phyloP scores from a whole-genome alignment of 2,329 filamentous ascomycete genomes.

The Venturia pyrina region DNA sequence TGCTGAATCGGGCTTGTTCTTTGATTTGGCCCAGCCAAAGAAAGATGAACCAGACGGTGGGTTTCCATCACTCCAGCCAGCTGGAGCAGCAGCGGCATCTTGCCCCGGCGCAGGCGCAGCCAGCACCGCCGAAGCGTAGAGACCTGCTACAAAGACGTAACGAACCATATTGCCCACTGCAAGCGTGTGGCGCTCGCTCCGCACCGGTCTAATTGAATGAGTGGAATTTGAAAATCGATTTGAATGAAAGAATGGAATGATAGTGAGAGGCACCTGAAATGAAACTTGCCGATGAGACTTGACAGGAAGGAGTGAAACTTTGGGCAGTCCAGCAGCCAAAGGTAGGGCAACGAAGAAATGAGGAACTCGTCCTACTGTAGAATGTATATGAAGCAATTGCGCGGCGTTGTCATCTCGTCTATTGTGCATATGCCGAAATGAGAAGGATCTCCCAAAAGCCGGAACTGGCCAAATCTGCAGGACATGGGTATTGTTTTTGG shows the following conservation, averaged over 20 bases:
- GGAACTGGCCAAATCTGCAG: background rate
- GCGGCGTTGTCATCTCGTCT: background rate
- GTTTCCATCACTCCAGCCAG: background rate
- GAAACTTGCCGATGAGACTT: background rate
- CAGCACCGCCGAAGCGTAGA: constrained; percentile 4
- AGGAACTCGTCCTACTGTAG: background rate
- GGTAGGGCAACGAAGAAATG: background rate
- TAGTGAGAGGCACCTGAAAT: background rate
- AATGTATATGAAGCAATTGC: constrained; percentile 2
- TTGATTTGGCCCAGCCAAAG: background rate
- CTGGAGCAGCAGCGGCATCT: constrained; percentile 1
- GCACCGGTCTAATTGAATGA: background rate
- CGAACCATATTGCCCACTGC: background rate
- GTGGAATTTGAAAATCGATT: background rate
- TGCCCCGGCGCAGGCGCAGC: constrained; percentile 7
- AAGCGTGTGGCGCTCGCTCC: background rate
- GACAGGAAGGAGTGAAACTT: background rate
- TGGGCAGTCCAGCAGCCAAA: background rate
- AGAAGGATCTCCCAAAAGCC: background rate
- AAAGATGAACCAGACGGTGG: background rate
- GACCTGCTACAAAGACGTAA: constrained; percentile 2
- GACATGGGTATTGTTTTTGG: background rate
- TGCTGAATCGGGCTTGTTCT: background rate
- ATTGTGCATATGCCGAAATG: background rate
- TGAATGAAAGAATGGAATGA: background rate